A percentile compares a stretch with the other conserved stretches of the same genome.
phyloP scores from a whole-genome alignment of 2,329 filamentous ascomycete genomes.

The Stagonosporopsis rhizophila region DNA sequence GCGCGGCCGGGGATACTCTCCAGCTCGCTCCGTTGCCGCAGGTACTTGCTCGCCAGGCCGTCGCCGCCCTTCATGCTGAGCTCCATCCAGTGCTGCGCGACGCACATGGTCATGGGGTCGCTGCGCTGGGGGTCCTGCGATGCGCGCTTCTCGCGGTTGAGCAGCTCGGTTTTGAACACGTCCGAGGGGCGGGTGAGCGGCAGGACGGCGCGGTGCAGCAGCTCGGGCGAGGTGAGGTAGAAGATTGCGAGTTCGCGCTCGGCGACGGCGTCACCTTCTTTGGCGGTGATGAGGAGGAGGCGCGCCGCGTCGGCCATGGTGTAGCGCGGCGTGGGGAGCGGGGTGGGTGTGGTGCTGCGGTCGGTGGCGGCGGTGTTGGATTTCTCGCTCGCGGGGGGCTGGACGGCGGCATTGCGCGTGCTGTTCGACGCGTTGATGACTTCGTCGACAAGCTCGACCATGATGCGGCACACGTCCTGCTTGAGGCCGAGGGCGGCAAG shows the following conservation, averaged over 20 bases:
- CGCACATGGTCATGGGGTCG: slow-evolving; percentile 88
- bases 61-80: slow-evolving; percentile 86
- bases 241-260: slow-evolving; percentile 93
- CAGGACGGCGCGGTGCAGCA: slow-evolving; percentile 78
- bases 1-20: slow-evolving; percentile 65
- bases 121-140: slow-evolving; percentile 68
- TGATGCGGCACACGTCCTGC: slow-evolving; percentile 83
- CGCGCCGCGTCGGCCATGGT: slow-evolving; percentile 80
- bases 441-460: slow-evolving; percentile 76
- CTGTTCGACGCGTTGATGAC: slow-evolving; percentile 71
- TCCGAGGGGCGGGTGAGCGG: slow-evolving; percentile 85
- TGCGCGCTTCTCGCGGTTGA: slow-evolving; percentile 67
- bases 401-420: slow-evolving; percentile 57
- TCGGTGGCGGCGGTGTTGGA: background rate
- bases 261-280: slow-evolving; percentile 86
- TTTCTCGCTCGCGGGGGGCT: slow-evolving; percentile 32
- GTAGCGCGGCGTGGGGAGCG: slow-evolving; percentile 64
- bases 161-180: slow-evolving; percentile 87
- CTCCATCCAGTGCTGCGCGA: slow-evolving; percentile 98
- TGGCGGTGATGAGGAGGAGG: slow-evolving; percentile 93
- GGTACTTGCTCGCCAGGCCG: slow-evolving; percentile 79
- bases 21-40: slow-evolving; percentile 74
- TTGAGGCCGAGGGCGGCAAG: slow-evolving; percentile 89
- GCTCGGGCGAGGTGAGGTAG: slow-evolving; percentile 89
- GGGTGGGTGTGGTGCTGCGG: slow-evolving; percentile 14